Evolutionary conservation across 306 rosid species (phyloP).

Genomic region (Ormosia emarginata): DNA sequence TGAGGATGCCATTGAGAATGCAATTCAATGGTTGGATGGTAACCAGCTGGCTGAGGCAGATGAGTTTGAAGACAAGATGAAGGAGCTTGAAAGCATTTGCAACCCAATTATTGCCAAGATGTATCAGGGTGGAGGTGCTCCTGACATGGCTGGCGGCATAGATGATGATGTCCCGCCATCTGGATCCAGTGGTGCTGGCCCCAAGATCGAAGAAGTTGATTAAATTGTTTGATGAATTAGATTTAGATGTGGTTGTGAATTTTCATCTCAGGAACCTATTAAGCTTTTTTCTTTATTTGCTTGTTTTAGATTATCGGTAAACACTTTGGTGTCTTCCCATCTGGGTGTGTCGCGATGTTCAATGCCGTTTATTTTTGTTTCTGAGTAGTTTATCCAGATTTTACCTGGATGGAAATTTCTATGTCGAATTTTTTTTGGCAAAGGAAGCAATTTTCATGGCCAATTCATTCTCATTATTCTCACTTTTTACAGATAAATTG

Average conservation of each 20-base stretch:
- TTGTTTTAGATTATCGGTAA: background rate
- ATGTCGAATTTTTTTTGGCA: background rate
- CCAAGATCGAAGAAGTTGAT: conserved; percentile 70
- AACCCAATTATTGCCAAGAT: conserved; percentile 62
- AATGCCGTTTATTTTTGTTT: background rate
- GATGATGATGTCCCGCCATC: conserved; percentile 49
- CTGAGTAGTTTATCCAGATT: background rate
- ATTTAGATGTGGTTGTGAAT: background rate
- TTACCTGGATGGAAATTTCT: background rate
- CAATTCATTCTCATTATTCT: background rate
- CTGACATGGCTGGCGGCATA: conserved; percentile 45
- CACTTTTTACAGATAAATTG: too few species aligned
- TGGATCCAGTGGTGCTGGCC: conserved; percentile 49
- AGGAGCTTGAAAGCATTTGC: conserved; percentile 57
- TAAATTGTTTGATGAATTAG: background rate
- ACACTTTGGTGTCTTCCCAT: background rate
- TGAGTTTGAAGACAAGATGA: conserved; percentile 66
- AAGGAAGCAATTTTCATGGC: background rate
- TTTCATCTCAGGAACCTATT: background rate
- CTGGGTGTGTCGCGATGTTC: background rate
- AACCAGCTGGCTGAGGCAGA: conserved; percentile 58
- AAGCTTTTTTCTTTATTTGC: background rate
- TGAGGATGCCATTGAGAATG: conserved; percentile 47
- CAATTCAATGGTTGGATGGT: conserved; percentile 55
- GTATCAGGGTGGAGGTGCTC: conserved; percentile 59